Evolutionary conservation across 2,329 filamentous ascomycete genomes (phyloP), one percentile per base, ranked within the genome.

Genomic region (Ceratocystis ficicola): DNA sequence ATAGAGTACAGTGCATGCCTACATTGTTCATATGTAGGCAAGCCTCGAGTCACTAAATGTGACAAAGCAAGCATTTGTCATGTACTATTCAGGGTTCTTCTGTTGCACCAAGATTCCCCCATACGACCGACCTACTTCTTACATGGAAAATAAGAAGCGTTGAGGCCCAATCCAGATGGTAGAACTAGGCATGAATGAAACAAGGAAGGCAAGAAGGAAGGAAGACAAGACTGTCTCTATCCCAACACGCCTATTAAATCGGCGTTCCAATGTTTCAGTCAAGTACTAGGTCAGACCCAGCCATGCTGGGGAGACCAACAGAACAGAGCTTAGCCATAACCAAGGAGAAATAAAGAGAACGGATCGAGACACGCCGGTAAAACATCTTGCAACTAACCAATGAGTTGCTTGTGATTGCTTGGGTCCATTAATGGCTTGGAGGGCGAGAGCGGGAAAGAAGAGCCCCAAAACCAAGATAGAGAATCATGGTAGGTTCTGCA

Each of bases 231-330:
- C 12, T 32, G 55, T 59, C 55, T 36, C 55, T 41, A 15, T 41
- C 3, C 36, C 30, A n/a, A 20, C 22, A 36, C 55, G 30, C 55
- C 36, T 28, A 59, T 59, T n/a, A 36, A 36, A n/a, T 59, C 55
- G 30, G 55, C 55, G 30, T 59, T 59, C 28, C 30, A 59, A 22
- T 59, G 55, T 59, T n/a, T 36, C 55, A 30, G 30, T 36, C 28
- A 36, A 36, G 28, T 36, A 32, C 55, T 36, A 59, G n/a, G 55
- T 7, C 30, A 8, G 28, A 36, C 7, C 55, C 32, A 59, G 17
- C 7, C 25, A 36, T 6, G 10, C 36, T 30, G 17, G 17, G 52
- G 3, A 32, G 17, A 15, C 12, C 12, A 32, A 8, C 52, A 57
- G 15, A 20, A n/a, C 12, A 7, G n/a, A 36, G 6, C 10, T 41